These are phyloP conservation scores for Chara braunii DNA, from an alignment of 139 green algal genomes.

Conservation along the genomic window DNA sequence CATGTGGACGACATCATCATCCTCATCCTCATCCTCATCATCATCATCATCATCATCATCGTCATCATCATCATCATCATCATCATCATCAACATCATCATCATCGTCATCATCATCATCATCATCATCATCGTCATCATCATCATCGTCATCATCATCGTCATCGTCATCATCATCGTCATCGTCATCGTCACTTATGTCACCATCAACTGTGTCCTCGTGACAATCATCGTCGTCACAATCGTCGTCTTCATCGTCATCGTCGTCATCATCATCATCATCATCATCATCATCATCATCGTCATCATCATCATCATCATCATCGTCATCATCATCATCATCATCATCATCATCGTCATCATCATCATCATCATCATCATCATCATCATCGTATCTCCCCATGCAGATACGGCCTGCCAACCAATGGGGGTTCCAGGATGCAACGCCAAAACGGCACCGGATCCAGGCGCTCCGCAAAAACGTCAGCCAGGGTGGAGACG, in stretches of 20 bases:
- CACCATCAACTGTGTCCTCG: background rate
- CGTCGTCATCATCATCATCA: slow-evolving; percentile 10
- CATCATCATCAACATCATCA: background rate
- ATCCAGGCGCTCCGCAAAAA: no score
- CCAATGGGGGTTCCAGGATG: no score
- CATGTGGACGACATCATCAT: no score
- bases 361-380: background rate
- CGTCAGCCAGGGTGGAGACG: no score
- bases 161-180: slow-evolving; percentile 13
- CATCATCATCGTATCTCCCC: no score
- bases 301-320: slow-evolving; percentile 2
- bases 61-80: slow-evolving; percentile 10
- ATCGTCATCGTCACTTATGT: slow-evolving; percentile 28
- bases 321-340: slow-evolving; percentile 3
- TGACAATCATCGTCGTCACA: background rate
- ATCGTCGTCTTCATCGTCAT: background rate
- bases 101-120: slow-evolving; percentile 32
- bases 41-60: background rate
- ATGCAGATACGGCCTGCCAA: no score
- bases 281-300: background rate
- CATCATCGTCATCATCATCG: slow-evolving; percentile 22
- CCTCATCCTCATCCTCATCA: no score
- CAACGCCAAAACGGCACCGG: no score
- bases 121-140: slow-evolving; percentile 28
- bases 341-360: slow-evolving; percentile 26